Evolutionary conservation across 495 filamentous ascomycete species (phyloP).

Genomic region (Tuber calosporum): DNA sequence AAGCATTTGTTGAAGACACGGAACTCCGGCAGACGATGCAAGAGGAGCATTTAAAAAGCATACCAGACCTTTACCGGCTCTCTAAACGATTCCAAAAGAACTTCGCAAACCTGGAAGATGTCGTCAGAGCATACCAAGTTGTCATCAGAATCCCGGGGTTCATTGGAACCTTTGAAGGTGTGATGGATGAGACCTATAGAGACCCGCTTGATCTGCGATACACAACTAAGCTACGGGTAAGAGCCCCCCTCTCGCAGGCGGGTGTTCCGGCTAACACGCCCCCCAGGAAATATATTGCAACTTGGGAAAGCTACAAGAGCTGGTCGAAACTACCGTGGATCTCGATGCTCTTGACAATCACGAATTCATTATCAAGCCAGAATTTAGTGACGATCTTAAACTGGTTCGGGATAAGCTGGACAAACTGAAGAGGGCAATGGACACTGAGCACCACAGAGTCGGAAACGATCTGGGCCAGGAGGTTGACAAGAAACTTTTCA

Average conservation of each 20-base stretch:
- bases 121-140: slow-evolving; percentile 90
- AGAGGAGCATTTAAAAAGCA: slow-evolving; percentile 87
- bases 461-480: slow-evolving; percentile 83
- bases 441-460: slow-evolving; percentile 68
- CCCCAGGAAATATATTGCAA: slow-evolving; percentile 61
- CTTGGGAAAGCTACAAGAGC: slow-evolving; percentile 81
- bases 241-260: slow-evolving; percentile 9
- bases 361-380: slow-evolving; percentile 97
- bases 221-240: slow-evolving; percentile 62
- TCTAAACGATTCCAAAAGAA: slow-evolving; percentile 91
- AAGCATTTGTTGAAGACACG: slow-evolving; percentile 88
- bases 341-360: slow-evolving; percentile 92
- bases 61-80: slow-evolving; percentile 89
- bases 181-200: slow-evolving; percentile 93
- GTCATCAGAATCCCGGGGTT: slow-evolving; percentile 86
- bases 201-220: slow-evolving; percentile 83
- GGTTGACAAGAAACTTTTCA: slow-evolving; percentile 93
- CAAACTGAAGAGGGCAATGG: slow-evolving; percentile 74
- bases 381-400: slow-evolving; percentile 85
- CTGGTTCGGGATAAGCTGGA: slow-evolving; percentile 87
- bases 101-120: slow-evolving; percentile 86
- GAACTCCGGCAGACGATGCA: slow-evolving; percentile 95
- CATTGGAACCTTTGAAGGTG: slow-evolving; percentile 75
- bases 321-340: slow-evolving; percentile 98
- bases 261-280: slow-evolving; percentile 10